These are phyloP conservation scores for Chrysoporthe austroafricana DNA, from an alignment of 2,329 filamentous ascomycete species.

Conservation along the genomic window DNA sequence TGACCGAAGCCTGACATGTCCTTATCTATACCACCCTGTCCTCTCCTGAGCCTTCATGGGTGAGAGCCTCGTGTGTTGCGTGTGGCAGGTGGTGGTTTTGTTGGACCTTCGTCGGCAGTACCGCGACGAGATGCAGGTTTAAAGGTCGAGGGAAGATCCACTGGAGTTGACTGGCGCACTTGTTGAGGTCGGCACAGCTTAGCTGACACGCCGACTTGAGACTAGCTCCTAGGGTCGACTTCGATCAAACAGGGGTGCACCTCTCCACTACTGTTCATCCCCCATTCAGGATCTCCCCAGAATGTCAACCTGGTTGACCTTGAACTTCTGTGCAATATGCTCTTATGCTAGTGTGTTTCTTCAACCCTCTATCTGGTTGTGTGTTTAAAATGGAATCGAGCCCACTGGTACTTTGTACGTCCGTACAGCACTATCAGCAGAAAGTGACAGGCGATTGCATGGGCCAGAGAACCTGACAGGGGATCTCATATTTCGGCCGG, in stretches of 20 bases:
- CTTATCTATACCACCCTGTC: conserved; percentile 16
- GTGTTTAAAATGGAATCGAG: no score
- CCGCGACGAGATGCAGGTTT: conserved; percentile 10
- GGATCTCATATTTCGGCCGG: no score
- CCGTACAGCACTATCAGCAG: no score
- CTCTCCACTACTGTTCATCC: not conserved
- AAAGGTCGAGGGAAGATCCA: conserved; percentile 4
- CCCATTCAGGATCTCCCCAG: not conserved
- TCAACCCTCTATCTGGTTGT: no score
- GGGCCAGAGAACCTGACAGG: no score
- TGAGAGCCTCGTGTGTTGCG: not conserved
- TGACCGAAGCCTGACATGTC: conserved; percentile 30
- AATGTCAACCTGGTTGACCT: no score
- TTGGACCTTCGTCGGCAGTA: conserved; percentile 9
- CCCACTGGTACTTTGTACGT: no score
- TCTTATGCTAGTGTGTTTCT: no score
- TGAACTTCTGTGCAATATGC: no score
- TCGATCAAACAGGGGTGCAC: not conserved
- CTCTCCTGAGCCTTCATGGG: conserved; percentile 13
- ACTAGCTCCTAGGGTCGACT: conserved; percentile 9
- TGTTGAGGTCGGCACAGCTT: conserved; percentile 21
- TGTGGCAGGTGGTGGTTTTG: conserved; percentile 12
- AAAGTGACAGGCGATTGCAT: no score
- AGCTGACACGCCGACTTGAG: conserved; percentile 11
- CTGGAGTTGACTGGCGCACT: conserved; percentile 22